Percentiles rank a stretch among this genome's conserved stretches.
Evolutionary conservation across 305 asterid species (phyloP).

Genomic region (Fraxinus sp.): DNA sequence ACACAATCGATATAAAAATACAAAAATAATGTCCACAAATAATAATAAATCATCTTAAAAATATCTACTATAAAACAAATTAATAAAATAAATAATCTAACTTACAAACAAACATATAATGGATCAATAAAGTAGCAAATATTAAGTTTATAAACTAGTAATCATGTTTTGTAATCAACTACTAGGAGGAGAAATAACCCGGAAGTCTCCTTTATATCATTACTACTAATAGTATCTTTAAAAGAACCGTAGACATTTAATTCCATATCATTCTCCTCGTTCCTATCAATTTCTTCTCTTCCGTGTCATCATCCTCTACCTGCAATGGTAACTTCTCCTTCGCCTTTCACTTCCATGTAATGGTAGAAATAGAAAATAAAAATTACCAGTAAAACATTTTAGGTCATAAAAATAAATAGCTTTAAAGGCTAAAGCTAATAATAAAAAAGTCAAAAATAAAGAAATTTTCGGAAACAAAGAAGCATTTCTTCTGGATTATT

Average conservation of each 20-base stretch:
- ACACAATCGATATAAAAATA: neutral
- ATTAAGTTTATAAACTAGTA: neutral
- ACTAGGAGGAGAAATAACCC: neutral
- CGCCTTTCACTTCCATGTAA: neutral
- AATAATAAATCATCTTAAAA: neutral
- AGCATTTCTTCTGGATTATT: neutral
- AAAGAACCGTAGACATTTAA: neutral
- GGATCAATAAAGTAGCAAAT: neutral
- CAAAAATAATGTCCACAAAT: neutral
- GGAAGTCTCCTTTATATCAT: neutral
- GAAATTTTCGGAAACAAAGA: neutral
- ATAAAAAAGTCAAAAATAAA: neutral
- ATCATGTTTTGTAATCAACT: neutral
- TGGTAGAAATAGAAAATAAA: neutral
- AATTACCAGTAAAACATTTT: neutral
- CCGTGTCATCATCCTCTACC: neutral
- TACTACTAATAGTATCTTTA: neutral
- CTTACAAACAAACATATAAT: neutral
- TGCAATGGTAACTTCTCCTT: neutral
- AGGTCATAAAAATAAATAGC: neutral
- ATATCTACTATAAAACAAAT: neutral
- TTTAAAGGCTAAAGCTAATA: neutral
- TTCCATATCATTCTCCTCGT: neutral
- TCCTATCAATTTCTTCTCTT: neutral
- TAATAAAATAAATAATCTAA: neutral